Evolutionary conservation across 176 grass and related monocot species (phyloP).

Genomic region (Avena atlantica): DNA sequence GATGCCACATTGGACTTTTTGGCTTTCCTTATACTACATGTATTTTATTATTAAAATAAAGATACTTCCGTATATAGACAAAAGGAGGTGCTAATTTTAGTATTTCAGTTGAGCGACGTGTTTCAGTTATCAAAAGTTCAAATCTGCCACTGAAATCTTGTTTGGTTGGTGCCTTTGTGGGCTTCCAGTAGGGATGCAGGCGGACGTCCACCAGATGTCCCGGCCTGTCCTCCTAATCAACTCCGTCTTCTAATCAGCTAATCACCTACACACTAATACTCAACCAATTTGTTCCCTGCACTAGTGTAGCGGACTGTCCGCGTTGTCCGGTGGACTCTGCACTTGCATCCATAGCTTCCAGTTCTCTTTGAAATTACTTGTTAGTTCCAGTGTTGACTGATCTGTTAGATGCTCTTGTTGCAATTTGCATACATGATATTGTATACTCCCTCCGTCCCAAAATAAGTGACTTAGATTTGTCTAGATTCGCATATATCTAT

Average conservation of each 20-base stretch:
- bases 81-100: slow-evolving; percentile 20
- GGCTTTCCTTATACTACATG: not conserved
- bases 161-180: slow-evolving; percentile 18
- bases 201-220: no score
- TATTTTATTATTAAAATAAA: not conserved
- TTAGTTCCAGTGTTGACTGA: slow-evolving; percentile 2
- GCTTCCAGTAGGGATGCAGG: not conserved
- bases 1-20: not conserved
- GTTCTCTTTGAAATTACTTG: not conserved
- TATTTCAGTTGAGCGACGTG: slow-evolving; percentile 1
- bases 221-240: no score
- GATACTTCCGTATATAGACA: not conserved
- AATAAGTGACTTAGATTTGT: no score
- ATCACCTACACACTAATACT: no score
- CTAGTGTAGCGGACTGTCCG: no score
- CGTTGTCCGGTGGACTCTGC: no score
- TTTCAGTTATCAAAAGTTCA: not conserved
- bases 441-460: no score
- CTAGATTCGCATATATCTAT: no score
- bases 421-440: not conserved
- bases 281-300: no score
- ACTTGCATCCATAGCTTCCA: no score
- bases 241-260: no score
- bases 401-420: slow-evolving; percentile 6
- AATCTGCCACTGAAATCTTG: not conserved